Evolutionary conservation across 495 filamentous ascomycete species (phyloP).

Genomic region (Penicillium macrosclerotiorum): DNA sequence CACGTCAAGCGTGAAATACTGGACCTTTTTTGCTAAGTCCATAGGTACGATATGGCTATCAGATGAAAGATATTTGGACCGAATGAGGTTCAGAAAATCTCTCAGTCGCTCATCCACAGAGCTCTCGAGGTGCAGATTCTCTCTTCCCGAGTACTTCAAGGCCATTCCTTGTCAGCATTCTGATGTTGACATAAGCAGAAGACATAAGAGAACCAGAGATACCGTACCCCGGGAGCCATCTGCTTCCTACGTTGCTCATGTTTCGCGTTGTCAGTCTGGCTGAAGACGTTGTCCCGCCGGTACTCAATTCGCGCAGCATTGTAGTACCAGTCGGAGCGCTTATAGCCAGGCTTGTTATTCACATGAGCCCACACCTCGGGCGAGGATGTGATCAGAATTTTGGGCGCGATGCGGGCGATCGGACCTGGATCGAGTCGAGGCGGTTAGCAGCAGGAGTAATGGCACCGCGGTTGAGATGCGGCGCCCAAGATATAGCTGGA

Average conservation of each 20-base stretch:
- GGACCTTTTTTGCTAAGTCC: constrained; percentile 38
- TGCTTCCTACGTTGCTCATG: constrained; percentile 24
- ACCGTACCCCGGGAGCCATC: constrained; percentile 26
- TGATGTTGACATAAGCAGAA: too few relatives aligned
- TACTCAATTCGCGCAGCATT: constrained; percentile 18
- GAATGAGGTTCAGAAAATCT: constrained; percentile 26
- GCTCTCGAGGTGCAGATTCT: constrained; percentile 34
- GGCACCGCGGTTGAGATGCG: background rate
- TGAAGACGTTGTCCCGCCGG: constrained; percentile 24
- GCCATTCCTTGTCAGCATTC: background rate
- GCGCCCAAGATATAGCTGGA: constrained; percentile 4
- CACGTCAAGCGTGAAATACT: constrained; percentile 48
- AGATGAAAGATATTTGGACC: constrained; percentile 29
- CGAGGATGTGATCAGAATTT: constrained; percentile 24
- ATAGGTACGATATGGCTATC: constrained; percentile 21
- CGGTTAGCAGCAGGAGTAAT: background rate
- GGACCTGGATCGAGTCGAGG: constrained; percentile 15
- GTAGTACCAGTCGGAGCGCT: constrained; percentile 29
- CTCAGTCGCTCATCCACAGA: constrained; percentile 29
- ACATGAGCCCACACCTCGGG: constrained; percentile 26
- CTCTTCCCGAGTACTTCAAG: constrained; percentile 40
- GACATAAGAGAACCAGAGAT: background rate
- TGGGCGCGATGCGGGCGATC: constrained; percentile 24
- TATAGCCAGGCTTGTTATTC: constrained; percentile 24
- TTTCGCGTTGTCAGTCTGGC: constrained; percentile 22